A percentile compares a stretch with the other conserved stretches of the same genome.
phyloP scores from a whole-genome alignment of 2,329 filamentous ascomycete species.

The Nigrograna mackinnonii region DNA sequence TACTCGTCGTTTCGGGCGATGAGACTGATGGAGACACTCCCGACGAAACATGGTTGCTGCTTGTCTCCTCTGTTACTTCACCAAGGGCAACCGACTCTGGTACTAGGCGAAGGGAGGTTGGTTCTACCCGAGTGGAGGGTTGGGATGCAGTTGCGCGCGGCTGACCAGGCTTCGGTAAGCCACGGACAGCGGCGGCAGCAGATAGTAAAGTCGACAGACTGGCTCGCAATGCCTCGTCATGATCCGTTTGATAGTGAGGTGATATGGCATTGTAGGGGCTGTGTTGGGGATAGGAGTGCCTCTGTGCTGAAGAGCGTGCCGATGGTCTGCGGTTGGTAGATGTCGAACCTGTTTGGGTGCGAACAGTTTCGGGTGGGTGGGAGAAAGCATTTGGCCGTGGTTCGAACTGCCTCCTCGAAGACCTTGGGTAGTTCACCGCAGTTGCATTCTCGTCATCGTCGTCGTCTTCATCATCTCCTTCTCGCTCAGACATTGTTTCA shows the following conservation, averaged over 20 bases:
- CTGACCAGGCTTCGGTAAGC: constrained; percentile 67
- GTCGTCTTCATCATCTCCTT: constrained; percentile 45
- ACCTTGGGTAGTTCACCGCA: constrained; percentile 68
- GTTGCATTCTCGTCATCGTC: constrained; percentile 81
- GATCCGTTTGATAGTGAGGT: constrained; percentile 78
- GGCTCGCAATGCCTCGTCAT: constrained; percentile 89
- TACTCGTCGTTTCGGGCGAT: constrained; percentile 27
- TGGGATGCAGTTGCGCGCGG: constrained; percentile 33
- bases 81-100: constrained; percentile 62
- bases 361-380: constrained; percentile 66
- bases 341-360: constrained; percentile 50
- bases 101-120: constrained; percentile 60
- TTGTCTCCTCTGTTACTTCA: constrained; percentile 34
- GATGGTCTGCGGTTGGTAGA: constrained; percentile 46
- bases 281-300: constrained; percentile 52
- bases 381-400: constrained; percentile 93
- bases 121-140: constrained; percentile 48
- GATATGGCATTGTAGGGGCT: constrained; percentile 70
- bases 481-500: constrained; percentile 39
- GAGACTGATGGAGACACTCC: constrained; percentile 23
- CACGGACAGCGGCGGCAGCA: constrained; percentile 88
- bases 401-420: constrained; percentile 65
- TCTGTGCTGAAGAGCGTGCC: constrained; percentile 37
- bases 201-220: constrained; percentile 94
- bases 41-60: constrained; percentile 25